Base-by-base conservation (phyloP, 2,329 filamentous ascomycete genomes). In the Arthrobotrys sinensis region DNA sequence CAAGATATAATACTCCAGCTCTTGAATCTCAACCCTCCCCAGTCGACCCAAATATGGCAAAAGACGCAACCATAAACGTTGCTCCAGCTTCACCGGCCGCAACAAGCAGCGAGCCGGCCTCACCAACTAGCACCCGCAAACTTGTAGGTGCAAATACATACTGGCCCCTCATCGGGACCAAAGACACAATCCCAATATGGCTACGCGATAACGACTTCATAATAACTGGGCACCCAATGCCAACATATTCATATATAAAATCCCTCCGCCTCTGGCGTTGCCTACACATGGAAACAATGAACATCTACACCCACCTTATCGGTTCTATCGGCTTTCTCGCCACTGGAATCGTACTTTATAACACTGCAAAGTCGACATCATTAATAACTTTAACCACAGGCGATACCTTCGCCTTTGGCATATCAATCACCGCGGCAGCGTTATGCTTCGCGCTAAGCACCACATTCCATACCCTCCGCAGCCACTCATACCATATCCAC, bases 401-500 rank as follows among this genome's bases (percentile, higher is more conserved):
- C 24, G 62, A 73, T n/a, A 60, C 34, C 4, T 66, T 60, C 19
- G 62, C 69, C 21, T 73, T 73, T 21, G 69, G 69, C 21, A 32
- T 73, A 40, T 73, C 48, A 3, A 48, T 70, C 6, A 70, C 66
- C 11, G 52, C 52, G 16, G 52, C 53, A 19, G 50, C 40, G 14
- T 43, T 73, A 34, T 75, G 53, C 43, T 75, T 75, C 38, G 82
- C 78, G 6, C 67, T 83, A 11, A 82, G 80, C 50, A 64, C 81
- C 32, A 81, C 71, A n/a, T 83, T 83, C 19, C 81, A 83, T 24
- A 83, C 81, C 10, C 68, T 83, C 3, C 71, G 82, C 45, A 83
- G 82, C 60, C 82, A 83, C 52, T 83, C 82, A 1, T 83, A 82
- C 63, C 80, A 82, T 12, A 79, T 83, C 24, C 81, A 83, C 52